A percentile compares a stretch with the other conserved stretches of the same genome.
Conservation (phyloP, 73 alveolate genomes). For the Paramecium pentaurelia region DNA sequence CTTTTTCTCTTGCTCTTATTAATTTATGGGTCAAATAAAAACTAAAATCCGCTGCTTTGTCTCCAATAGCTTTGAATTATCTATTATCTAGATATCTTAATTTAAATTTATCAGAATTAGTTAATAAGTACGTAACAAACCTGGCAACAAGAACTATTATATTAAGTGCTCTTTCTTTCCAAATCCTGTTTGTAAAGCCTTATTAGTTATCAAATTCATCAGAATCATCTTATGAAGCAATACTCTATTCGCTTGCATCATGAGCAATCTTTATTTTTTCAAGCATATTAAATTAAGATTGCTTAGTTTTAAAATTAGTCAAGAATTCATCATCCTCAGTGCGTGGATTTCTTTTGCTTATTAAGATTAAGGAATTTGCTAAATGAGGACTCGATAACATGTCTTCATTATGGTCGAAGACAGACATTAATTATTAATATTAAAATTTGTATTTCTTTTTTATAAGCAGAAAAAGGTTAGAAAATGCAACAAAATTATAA, state of each 20-base stretch:
- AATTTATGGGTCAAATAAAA: not conserved
- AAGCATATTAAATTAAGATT: not conserved
- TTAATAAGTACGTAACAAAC: not conserved
- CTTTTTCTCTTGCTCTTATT: not conserved
- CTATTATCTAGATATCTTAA: not conserved
- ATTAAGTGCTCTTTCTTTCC: conserved; percentile 36
- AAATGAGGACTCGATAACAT: not conserved
- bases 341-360: not conserved
- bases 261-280: not conserved
- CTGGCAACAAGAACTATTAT: conserved; percentile 27
- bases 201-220: not conserved
- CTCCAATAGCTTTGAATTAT: conserved; percentile 15
- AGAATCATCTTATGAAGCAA: not conserved
- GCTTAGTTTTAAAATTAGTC: not conserved
- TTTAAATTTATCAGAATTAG: conserved; percentile 41
- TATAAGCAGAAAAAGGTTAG: not conserved
- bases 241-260: conserved; percentile 14
- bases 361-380: not conserved
- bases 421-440: not conserved
- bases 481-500: too few species aligned
- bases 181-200: conserved; percentile 8
- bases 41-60: not conserved
- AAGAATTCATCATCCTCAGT: not conserved
- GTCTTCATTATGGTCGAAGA: not conserved
- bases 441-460: not conserved